Conservation (phyloP, 768 basidiomycete species). For the Amanita phalloides region DNA sequence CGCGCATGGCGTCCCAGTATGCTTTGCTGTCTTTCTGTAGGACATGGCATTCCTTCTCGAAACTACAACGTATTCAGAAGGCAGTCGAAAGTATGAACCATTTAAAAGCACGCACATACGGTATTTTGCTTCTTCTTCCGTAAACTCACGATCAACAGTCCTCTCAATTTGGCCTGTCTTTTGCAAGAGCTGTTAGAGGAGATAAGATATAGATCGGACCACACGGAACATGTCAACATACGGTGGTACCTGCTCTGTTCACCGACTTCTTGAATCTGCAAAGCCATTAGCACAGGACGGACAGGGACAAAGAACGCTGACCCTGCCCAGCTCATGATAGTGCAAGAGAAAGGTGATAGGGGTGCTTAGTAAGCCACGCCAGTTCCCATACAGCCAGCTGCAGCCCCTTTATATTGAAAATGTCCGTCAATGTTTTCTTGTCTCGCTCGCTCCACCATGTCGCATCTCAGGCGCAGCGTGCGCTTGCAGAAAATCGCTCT, state of each 20-base stretch:
- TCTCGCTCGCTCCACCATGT: constrained; percentile 1
- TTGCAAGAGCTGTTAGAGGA: constrained; percentile 63
- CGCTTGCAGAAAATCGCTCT: neutral
- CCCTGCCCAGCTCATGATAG: constrained; percentile 48
- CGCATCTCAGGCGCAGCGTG: neutral
- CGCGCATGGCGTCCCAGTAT: constrained; percentile 91
- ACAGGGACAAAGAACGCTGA: constrained; percentile 13
- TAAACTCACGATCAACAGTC: constrained; percentile 89
- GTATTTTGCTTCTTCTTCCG: constrained; percentile 87
- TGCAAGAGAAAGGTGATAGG: neutral
- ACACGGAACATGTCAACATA: constrained; percentile 22
- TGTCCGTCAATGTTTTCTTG: neutral
- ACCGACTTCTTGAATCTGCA: constrained; percentile 87
- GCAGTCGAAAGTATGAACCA: neutral
- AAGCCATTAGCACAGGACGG: constrained; percentile 3
- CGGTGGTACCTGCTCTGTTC: constrained; percentile 85
- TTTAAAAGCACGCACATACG: constrained; percentile 50
- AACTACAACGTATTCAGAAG: constrained; percentile 33
- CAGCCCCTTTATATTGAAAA: neutral
- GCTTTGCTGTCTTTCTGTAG: constrained; percentile 94
- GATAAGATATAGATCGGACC: constrained; percentile 9
- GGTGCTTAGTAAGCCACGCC: constrained; percentile 2
- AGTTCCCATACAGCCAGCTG: neutral
- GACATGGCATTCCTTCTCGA: constrained; percentile 91
- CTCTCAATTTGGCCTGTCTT: constrained; percentile 98